phyloP scores from a whole-genome alignment of 73 alveolate genomes.

The Stentor coeruleus region DNA sequence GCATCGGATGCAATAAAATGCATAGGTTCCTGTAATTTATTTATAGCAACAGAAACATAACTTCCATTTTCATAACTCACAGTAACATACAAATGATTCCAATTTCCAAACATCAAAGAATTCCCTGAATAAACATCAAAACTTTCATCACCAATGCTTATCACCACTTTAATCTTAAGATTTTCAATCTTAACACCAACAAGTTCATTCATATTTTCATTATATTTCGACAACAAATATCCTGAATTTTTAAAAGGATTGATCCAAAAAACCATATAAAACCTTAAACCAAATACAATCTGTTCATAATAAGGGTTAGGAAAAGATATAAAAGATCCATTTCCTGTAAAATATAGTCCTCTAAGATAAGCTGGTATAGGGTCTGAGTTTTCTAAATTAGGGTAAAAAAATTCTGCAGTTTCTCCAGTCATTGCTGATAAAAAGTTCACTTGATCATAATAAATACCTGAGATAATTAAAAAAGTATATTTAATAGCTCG shows the following conservation, averaged over 20 bases:
- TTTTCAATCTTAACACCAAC: background rate
- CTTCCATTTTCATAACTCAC: no score
- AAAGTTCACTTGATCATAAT: background rate
- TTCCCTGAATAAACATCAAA: background rate
- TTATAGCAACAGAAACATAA: background rate
- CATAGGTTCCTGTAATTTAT: background rate
- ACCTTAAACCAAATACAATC: background rate
- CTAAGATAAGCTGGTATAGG: background rate
- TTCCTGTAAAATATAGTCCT: background rate
- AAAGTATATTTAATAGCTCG: background rate
- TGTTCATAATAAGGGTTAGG: background rate
- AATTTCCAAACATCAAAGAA: background rate
- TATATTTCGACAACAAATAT: background rate
- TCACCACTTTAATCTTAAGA: background rate
- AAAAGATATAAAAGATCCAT: no score
- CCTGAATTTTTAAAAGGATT: background rate
- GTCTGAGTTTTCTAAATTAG: background rate
- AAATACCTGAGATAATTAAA: background rate
- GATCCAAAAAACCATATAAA: background rate
- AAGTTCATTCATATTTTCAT: background rate
- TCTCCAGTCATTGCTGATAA: background rate
- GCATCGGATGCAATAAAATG: background rate
- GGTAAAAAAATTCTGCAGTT: background rate
- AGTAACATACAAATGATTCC: background rate
- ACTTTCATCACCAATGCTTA: background rate